These are phyloP conservation scores for Lachancea waltii DNA, from an alignment of 805 yeast genomes.

Conservation along the genomic window DNA sequence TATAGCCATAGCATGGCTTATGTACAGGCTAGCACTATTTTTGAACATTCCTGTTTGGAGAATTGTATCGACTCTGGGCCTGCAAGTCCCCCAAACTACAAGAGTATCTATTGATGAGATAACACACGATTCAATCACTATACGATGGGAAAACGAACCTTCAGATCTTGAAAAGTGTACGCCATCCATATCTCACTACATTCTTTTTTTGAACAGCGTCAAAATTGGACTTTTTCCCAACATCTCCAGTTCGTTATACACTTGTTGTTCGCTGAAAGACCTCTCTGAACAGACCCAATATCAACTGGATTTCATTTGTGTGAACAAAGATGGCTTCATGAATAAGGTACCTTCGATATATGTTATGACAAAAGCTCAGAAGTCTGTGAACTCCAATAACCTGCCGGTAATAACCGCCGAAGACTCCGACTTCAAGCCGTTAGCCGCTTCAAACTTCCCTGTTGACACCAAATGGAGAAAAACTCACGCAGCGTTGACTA, in stretches of 20 bases:
- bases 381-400: slow-evolving; percentile 7
- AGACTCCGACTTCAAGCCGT: slow-evolving; percentile 7
- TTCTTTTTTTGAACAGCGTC: slow-evolving; percentile 27
- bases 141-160: slow-evolving; percentile 34
- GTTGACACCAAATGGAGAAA: slow-evolving; percentile 14
- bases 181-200: slow-evolving; percentile 24
- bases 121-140: slow-evolving; percentile 23
- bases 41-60: slow-evolving; percentile 27
- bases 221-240: slow-evolving; percentile 30
- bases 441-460: slow-evolving; percentile 8
- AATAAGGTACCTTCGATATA: slow-evolving; percentile 29
- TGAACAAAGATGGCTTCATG: slow-evolving; percentile 30
- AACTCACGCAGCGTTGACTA: slow-evolving; percentile 6
- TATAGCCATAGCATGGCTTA: slow-evolving; percentile 22
- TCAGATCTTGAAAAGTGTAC: slow-evolving; percentile 8
- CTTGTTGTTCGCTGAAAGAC: slow-evolving; percentile 29
- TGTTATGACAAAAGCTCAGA: slow-evolving; percentile 21
- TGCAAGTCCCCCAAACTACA: slow-evolving; percentile 29
- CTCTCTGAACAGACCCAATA: slow-evolving; percentile 24
- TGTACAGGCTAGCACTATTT: slow-evolving; percentile 25
- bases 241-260: slow-evolving; percentile 25
- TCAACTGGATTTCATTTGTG: slow-evolving; percentile 31
- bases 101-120: slow-evolving; percentile 32
- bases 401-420: slow-evolving; percentile 16
- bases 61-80: slow-evolving; percentile 25